Conservation (phyloP, 352 stramenopile species). For the Pilasporangium apinafurcum region DNA sequence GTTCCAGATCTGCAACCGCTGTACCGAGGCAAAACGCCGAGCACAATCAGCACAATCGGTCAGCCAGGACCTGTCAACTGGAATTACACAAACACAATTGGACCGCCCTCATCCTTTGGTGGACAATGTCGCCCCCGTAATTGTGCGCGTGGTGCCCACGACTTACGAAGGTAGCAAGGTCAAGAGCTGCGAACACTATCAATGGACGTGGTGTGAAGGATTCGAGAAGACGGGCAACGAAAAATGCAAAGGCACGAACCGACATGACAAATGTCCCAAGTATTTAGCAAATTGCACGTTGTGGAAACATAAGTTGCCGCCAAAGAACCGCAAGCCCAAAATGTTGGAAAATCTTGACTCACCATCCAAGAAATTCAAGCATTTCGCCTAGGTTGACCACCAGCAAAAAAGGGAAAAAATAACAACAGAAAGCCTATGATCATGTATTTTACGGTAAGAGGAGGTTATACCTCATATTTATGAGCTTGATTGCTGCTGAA, state of each 20-base stretch:
- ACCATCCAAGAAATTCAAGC: constrained; percentile 77
- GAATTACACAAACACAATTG: constrained; percentile 39
- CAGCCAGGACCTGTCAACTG: constrained; percentile 39
- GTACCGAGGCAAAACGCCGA: constrained; percentile 69
- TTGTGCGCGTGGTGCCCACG: constrained; percentile 68
- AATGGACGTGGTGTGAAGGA: constrained; percentile 84
- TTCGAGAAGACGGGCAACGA: constrained; percentile 82
- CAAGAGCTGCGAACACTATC: constrained; percentile 80
- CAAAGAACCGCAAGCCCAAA: constrained; percentile 81
- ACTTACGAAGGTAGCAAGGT: constrained; percentile 73
- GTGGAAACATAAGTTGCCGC: constrained; percentile 81
- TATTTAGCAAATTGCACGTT: constrained; percentile 83
- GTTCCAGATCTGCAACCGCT: constrained; percentile 86
- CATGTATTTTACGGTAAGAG: too few relatives aligned
- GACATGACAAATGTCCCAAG: constrained; percentile 83
- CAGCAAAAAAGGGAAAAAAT: too few relatives aligned
- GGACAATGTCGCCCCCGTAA: constrained; percentile 70
- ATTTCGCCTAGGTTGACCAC: constrained; percentile 76
- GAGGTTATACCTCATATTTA: too few relatives aligned
- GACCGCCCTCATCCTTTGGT: constrained; percentile 66
- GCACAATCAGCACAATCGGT: constrained; percentile 48
- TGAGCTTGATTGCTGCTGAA: too few relatives aligned
- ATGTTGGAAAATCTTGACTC: constrained; percentile 71
- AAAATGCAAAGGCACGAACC: constrained; percentile 80
- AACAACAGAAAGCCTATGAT: too few relatives aligned